These are phyloP conservation scores for Incumbomyces lentus DNA, from an alignment of 2,329 filamentous ascomycete genomes.

Conservation along the genomic window DNA sequence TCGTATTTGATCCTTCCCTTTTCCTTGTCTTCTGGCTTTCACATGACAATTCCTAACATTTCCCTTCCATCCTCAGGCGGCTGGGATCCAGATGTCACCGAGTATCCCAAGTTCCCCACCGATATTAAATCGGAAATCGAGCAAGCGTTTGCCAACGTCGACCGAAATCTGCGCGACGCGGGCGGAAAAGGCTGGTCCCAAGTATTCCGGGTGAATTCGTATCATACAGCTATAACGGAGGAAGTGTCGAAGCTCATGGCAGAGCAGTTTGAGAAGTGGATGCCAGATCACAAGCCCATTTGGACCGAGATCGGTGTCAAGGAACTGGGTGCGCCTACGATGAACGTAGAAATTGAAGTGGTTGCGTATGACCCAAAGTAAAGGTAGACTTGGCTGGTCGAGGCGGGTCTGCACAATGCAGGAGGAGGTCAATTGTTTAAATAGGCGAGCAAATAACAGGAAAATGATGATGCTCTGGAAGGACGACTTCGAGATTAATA, in stretches of 20 bases:
- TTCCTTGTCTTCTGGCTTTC: background rate
- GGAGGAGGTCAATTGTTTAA: no score
- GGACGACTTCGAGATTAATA: no score
- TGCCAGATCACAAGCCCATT: constrained; percentile 42
- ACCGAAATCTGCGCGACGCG: constrained; percentile 40
- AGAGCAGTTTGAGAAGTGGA: constrained; percentile 39
- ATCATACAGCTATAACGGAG: constrained; percentile 34
- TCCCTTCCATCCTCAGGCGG: background rate
- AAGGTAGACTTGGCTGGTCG: no score
- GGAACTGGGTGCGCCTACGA: constrained; percentile 37
- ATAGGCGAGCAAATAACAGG: no score
- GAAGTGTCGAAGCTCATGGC: constrained; percentile 35
- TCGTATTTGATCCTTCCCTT: constrained; percentile 4
- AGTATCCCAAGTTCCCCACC: background rate
- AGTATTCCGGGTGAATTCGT: constrained; percentile 41
- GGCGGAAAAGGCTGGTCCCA: constrained; percentile 47
- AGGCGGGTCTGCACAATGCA: no score
- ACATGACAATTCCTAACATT: background rate
- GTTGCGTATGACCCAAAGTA: constrained; percentile 31
- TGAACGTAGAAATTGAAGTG: constrained; percentile 51
- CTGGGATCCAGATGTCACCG: background rate
- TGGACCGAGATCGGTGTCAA: constrained; percentile 46
- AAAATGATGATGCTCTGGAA: no score
- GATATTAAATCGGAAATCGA: constrained; percentile 33
- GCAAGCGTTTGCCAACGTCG: constrained; percentile 47